phyloP scores from a whole-genome alignment of 225 moss, liverwort and hornwort species.

The Pseudisothecium myosuroides region DNA sequence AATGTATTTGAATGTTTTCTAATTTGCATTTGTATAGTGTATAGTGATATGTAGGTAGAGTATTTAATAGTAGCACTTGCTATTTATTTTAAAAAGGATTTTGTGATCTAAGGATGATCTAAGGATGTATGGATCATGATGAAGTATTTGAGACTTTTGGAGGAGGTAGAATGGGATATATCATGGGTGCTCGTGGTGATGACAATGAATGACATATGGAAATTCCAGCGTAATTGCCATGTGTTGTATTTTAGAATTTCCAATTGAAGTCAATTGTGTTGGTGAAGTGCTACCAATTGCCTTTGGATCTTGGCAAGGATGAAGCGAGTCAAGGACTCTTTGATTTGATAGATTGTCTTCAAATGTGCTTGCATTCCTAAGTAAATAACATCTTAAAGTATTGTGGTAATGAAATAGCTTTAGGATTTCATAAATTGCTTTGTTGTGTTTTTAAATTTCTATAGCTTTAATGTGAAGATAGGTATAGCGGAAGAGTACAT shows the following conservation, averaged over 20 bases:
- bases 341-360: neutral
- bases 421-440: neutral
- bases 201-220: neutral
- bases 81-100: neutral
- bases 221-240: neutral
- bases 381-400: neutral
- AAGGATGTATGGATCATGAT: neutral
- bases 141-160: neutral
- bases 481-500: accelerated
- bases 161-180: neutral
- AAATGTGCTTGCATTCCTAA: neutral
- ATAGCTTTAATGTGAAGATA: neutral
- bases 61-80: too few relatives aligned
- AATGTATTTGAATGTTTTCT: neutral
- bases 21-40: neutral
- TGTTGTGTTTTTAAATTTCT: neutral
- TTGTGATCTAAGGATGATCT: neutral
- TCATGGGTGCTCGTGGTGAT: accelerated
- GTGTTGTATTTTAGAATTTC: neutral
- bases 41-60: too few relatives aligned
- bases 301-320: too few relatives aligned
- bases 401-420: neutral
- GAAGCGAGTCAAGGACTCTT: neutral
- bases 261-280: neutral
- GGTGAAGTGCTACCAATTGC: too few relatives aligned